Evolutionary conservation across 805 yeast genomes (phyloP).

Genomic region (Wickerhamomyces hampshirensis): DNA sequence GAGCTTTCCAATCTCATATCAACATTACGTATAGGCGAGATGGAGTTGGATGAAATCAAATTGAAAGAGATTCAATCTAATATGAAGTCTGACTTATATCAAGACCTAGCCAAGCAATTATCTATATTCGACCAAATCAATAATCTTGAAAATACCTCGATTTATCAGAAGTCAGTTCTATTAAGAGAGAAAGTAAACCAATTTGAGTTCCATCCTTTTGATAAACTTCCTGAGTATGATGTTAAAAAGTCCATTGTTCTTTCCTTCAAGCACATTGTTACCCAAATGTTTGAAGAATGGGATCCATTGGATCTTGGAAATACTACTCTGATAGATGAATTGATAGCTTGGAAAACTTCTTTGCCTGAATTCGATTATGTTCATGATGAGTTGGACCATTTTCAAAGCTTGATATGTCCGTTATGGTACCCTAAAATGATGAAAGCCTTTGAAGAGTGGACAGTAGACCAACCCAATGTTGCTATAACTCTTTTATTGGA

Average conservation of each 20-base stretch:
- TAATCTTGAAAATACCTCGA: too few species aligned
- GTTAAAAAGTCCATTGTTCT: slow-evolving; percentile 17
- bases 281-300: slow-evolving; percentile 29
- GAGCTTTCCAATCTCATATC: slow-evolving; percentile 12
- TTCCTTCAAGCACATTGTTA: slow-evolving; percentile 19
- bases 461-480: slow-evolving; percentile 32
- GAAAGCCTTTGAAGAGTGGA: slow-evolving; percentile 32
- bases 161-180: too few species aligned
- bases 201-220: too few species aligned
- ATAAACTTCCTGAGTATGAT: slow-evolving; percentile 2
- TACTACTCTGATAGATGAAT: slow-evolving; percentile 25
- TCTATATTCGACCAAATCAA: neutral
- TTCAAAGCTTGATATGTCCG: slow-evolving; percentile 31
- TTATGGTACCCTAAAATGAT: slow-evolving; percentile 33
- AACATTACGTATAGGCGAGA: slow-evolving; percentile 9
- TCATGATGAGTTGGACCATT: slow-evolving; percentile 20
- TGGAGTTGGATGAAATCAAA: slow-evolving; percentile 8
- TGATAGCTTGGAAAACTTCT: slow-evolving; percentile 26
- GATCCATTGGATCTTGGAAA: slow-evolving; percentile 30
- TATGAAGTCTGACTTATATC: neutral
- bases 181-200: too few species aligned
- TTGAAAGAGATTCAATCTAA: neutral
- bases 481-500: slow-evolving; percentile 35
- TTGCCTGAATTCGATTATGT: slow-evolving; percentile 5
- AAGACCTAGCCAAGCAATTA: too few species aligned